Evolutionary conservation across 352 stramenopile species (phyloP).

Genomic region (Peronospora belbahrii): DNA sequence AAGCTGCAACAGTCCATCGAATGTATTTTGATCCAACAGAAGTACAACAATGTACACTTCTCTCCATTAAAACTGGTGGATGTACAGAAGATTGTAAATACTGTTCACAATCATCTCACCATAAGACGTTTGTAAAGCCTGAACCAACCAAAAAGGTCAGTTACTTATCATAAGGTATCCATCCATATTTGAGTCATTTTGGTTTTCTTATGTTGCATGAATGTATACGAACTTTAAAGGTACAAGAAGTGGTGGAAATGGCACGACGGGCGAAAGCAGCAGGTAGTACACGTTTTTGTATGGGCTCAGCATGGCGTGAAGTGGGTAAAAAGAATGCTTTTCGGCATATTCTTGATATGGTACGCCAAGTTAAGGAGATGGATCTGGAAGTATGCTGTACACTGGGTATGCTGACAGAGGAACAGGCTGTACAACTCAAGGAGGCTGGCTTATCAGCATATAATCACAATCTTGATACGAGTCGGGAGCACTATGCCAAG

Average conservation of each 20-base stretch:
- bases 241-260: conserved; percentile 94
- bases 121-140: conserved; percentile 99
- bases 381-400: conserved; percentile 95
- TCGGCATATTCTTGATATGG: conserved; percentile 96
- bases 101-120: conserved; percentile 92
- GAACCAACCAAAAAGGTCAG: conserved; percentile 90
- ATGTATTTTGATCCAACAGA: conserved; percentile 96
- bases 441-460: conserved; percentile 96
- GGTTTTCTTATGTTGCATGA: no score
- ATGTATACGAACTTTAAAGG: no score
- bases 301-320: conserved; percentile 96
- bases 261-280: conserved; percentile 92
- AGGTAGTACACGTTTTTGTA: conserved; percentile 96
- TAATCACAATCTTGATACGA: conserved; percentile 99
- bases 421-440: conserved; percentile 95
- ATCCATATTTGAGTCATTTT: no score
- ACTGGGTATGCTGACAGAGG: conserved; percentile 93
- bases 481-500: conserved; percentile 95
- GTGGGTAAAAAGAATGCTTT: conserved; percentile 98
- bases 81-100: conserved; percentile 93
- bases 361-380: conserved; percentile 87
- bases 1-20: conserved; percentile 92
- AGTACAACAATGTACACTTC: conserved; percentile 95
- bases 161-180: background rate
- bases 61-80: conserved; percentile 96